phyloP scores from a whole-genome alignment of 305 asterid species.

The Fraxinus xanthoxyloides region DNA sequence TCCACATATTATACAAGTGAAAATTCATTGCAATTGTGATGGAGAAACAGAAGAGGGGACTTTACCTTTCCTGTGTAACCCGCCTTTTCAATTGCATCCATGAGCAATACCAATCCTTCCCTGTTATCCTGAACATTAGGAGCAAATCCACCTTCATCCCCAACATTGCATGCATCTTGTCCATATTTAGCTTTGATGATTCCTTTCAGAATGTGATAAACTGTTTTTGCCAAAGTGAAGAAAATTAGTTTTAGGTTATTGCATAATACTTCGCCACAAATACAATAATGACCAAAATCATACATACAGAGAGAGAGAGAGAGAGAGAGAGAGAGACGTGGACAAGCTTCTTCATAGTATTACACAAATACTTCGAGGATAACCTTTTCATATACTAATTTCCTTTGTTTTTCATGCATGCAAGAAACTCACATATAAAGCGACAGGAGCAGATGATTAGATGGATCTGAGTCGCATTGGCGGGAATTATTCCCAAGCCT shows the following conservation, averaged over 20 bases:
- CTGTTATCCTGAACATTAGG: constrained; percentile 96
- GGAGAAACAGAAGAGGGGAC: not conserved
- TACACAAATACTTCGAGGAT: not conserved
- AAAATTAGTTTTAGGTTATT: constrained; percentile 7
- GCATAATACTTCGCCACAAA: not conserved
- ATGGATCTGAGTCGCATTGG: not conserved
- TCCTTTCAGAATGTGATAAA: constrained; percentile 86
- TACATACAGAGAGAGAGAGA: not conserved
- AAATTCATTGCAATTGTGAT: constrained; percentile 5
- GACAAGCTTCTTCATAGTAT: not conserved
- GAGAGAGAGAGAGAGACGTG: not conserved
- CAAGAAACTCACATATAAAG: not conserved
- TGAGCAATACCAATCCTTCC: constrained; percentile 85
- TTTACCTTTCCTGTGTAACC: constrained; percentile 89
- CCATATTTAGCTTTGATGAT: constrained; percentile 93
- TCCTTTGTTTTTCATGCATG: not conserved
- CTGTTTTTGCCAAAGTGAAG: constrained; percentile 41
- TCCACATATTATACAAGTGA: constrained; percentile 9
- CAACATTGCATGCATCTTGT: constrained; percentile 98
- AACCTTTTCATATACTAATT: not conserved
- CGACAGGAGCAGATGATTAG: not conserved
- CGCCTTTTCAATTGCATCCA: constrained; percentile 91
- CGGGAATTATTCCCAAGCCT: not conserved
- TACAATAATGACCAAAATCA: not conserved
- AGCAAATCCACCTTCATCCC: constrained; percentile 99